Base-by-base conservation (phyloP, 2,329 filamentous ascomycete genomes). In the Cercospora beticola region DNA sequence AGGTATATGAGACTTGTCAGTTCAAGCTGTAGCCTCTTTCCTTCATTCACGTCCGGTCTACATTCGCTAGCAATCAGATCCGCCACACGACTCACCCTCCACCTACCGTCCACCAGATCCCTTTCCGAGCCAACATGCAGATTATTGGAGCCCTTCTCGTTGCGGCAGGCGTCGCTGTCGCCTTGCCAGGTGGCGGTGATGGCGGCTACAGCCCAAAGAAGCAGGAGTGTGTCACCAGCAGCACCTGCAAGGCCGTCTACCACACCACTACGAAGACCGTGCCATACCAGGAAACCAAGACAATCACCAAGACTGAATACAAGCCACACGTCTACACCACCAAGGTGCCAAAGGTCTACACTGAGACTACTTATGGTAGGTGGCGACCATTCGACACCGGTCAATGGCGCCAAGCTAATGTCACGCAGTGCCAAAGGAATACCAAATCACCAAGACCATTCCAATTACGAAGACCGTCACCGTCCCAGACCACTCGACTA, bases 361-460 rank as follows among this genome's bases (percentile, higher is more conserved):
- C 54, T 5, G 52, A 56, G 33, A 69, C 67, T 14, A 57, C 43
- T 21, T 71, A 66, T 40, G 33, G 69, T 69, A 43, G 6, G 54
- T 43, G 7, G 14, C 21, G 16, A 14, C 21, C 14, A 16, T 14
- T 28, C 23, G 26, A 8, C 12, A 16, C 5, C n/a, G 12, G 16
- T 14, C 56, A 10, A n/a, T 7, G 12, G 6, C 3, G 28, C 30
- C 28, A 33, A 36, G 52, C 62, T 58, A n/a, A 65, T 14, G 28
- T 6, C 9, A 7, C n/a, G 21, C 31, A 65, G 62, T 65, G 33
- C 52, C 52, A 28, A 46, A 18, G 36, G 54, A 62, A 49, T 69
- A 71, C 65, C 65, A 67, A 21, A 54, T 67, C 62, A 71, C 69
- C 58, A 69, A 65, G 66, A 69, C 67, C 12, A 57, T 68, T 16